These are phyloP conservation scores for Coriaria nepalensis DNA, from an alignment of 306 rosid species.

Conservation along the genomic window DNA sequence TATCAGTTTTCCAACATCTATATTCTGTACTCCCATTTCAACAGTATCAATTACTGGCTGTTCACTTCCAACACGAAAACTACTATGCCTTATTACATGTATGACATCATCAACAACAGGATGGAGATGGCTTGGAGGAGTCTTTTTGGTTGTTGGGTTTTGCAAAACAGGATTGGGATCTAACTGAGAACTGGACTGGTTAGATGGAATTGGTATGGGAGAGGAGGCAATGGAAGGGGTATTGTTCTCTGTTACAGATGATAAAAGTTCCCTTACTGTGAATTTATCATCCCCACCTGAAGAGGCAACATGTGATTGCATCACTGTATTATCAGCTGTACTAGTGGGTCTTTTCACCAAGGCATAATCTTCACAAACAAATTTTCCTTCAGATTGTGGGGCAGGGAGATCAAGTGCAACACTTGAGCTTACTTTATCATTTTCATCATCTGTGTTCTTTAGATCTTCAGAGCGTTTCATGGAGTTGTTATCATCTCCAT, in stretches of 20 bases:
- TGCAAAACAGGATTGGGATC: conserved; percentile 35
- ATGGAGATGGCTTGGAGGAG: conserved; percentile 51
- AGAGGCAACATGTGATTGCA: conserved; percentile 19
- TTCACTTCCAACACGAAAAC: conserved; percentile 86
- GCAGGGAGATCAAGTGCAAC: conserved; percentile 21
- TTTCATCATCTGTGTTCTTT: conserved; percentile 23
- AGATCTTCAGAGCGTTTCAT: conserved; percentile 20
- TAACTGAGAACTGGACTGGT: conserved; percentile 36
- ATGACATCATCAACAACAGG: conserved; percentile 86
- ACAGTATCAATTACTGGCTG: conserved; percentile 63
- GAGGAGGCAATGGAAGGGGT: conserved; percentile 19
- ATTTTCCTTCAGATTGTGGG: conserved; percentile 30
- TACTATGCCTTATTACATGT: conserved; percentile 94
- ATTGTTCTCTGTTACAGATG: conserved; percentile 33
- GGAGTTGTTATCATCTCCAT: conserved; percentile 22
- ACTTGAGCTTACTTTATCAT: conserved; percentile 16
- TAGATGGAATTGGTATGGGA: conserved; percentile 17
- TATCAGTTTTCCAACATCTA: conserved; percentile 68
- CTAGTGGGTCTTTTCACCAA: conserved; percentile 21
- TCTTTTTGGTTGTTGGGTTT: conserved; percentile 39
- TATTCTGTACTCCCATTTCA: conserved; percentile 83
- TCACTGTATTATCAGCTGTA: conserved; percentile 16
- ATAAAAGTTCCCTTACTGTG: conserved; percentile 56
- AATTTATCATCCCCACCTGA: conserved; percentile 67
- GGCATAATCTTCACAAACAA: conserved; percentile 23